Base-by-base conservation (phyloP, 257 asterid species). In the Striga asiatica region DNA sequence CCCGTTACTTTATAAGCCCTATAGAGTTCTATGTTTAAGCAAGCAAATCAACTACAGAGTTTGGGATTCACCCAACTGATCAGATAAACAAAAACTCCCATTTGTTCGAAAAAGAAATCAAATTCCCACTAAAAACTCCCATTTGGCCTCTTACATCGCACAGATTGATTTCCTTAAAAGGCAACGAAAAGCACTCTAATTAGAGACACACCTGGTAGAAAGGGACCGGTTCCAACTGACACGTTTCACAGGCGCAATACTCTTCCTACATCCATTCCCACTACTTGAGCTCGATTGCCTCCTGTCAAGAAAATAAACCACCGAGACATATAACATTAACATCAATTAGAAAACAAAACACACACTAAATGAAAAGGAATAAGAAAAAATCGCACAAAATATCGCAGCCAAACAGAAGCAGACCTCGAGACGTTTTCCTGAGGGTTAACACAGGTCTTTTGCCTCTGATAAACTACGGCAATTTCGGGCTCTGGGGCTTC, bases 141-240 rank as follows among this genome's bases (percentile, higher is more conserved):
- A 45, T 41, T 22, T n/a, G n/a, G n/a, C n/a, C n/a, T n/a, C n/a
- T n/a, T n/a, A n/a, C 6, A 29, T 29, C 24, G 20, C 62, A 62
- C 5, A 16, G 16, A 25, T 32, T 5, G 50, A 22, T 61, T 56
- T 60, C 28, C 21, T 23, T 14, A 0, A 14, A 31, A 42, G 41
- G 23, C 29, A 47, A 46, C n/a, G 6, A 25, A 35, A 28, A 39
- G 27, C 53, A 45, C 54, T 14, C 11, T 64, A 64, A 61, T 45
- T 70, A 64, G 68, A 65, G 53, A 56, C 61, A 41, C 47, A 91
- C 98, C 98, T 91, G 25, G 84, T 87, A 42, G 89, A 82, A 61
- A 91, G 96, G 35, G 95, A 74, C 20, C 98, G 94, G 46, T 78
- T 87, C 94, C 98, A 71, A 68, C 92, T 82, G 70, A 74, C 56